Percentiles rank a stretch among this genome's conserved stretches.
These are phyloP conservation scores for Hanseniaspora sp. DNA, from an alignment of 1,139 yeast species.

Conservation along the genomic window DNA sequence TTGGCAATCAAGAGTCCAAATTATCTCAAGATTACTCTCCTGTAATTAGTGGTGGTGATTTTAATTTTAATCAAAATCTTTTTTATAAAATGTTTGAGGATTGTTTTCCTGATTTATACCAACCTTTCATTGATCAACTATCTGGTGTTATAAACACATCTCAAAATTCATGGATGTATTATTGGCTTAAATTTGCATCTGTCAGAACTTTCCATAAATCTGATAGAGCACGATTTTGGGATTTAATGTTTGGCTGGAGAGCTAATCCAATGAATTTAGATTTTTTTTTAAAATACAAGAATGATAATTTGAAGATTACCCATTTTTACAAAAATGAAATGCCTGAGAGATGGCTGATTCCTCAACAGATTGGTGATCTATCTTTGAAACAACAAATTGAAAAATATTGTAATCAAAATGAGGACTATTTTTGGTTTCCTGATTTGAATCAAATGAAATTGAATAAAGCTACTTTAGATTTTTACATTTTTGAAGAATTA, in stretches of 20 bases:
- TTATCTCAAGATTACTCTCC: slow-evolving; percentile 31
- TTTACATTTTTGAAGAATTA: slow-evolving; percentile 25
- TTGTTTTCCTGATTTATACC: slow-evolving; percentile 65
- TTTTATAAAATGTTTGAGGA: slow-evolving; percentile 57
- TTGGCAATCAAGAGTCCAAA: slow-evolving; percentile 12
- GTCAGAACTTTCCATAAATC: slow-evolving; percentile 71
- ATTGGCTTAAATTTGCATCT: slow-evolving; percentile 96
- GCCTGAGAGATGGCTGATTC: slow-evolving; percentile 12
- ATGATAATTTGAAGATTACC: slow-evolving; percentile 24
- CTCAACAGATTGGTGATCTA: slow-evolving; percentile 15
- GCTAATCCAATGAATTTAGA: slow-evolving; percentile 30
- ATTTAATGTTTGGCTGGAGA: slow-evolving; percentile 71
- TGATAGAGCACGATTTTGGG: slow-evolving; percentile 88
- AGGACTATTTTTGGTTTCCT: slow-evolving; percentile 31
- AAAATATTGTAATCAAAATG: slow-evolving; percentile 19
- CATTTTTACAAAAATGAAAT: slow-evolving; percentile 24
- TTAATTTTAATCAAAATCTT: slow-evolving; percentile 32
- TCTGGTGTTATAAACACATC: slow-evolving; percentile 42
- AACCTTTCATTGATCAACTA: slow-evolving; percentile 72
- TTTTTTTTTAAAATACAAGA: slow-evolving; percentile 31
- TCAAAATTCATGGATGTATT: slow-evolving; percentile 82
- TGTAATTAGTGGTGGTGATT: slow-evolving; percentile 50
- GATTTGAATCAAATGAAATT: slow-evolving; percentile 26
- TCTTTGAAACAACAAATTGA: slow-evolving; percentile 18
- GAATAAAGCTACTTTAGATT: slow-evolving; percentile 25